phyloP scores from a whole-genome alignment of 73 alveolate genomes.

The Paraurostyla sp. region DNA sequence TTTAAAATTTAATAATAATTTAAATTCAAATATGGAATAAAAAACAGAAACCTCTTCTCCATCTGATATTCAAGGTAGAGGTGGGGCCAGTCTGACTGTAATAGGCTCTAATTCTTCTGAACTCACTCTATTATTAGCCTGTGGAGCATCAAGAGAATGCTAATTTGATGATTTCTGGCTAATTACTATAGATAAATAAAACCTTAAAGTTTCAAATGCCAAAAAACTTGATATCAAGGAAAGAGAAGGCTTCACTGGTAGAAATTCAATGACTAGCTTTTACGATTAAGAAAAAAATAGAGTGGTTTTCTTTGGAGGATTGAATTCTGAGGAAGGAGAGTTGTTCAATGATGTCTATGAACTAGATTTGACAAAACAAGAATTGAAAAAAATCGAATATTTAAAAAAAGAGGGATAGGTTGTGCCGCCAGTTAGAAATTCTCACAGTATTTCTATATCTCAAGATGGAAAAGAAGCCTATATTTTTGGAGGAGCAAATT shows the following conservation, averaged over 20 bases:
- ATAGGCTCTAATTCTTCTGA: neutral
- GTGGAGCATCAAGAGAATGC: conserved; percentile 54
- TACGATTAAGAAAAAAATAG: conserved; percentile 15
- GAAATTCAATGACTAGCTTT: conserved; percentile 58
- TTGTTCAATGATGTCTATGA: conserved; percentile 52
- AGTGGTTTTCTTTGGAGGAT: conserved; percentile 69
- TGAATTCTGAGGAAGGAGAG: conserved; percentile 50
- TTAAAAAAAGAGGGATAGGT: conserved; percentile 48
- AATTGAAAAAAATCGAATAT: conserved; percentile 27
- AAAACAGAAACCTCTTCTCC: neutral
- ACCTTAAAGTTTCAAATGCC: neutral
- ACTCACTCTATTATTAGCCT: neutral
- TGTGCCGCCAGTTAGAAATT: conserved; percentile 60
- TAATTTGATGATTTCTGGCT: conserved; percentile 26
- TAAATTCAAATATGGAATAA: neutral
- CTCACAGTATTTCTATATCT: conserved; percentile 56
- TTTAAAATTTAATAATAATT: neutral
- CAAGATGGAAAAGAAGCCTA: conserved; percentile 31
- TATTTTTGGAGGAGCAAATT: conserved; percentile 76
- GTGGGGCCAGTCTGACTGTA: neutral
- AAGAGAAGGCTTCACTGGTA: conserved; percentile 56
- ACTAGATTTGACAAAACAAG: neutral
- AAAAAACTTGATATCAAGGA: neutral
- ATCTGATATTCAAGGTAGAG: conserved; percentile 41
- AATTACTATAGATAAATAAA: neutral